Percentiles rank a stretch among this genome's conserved stretches.
These are phyloP conservation scores for Prinsepia uniflora DNA, from an alignment of 306 rosid genomes.

Conservation along the genomic window DNA sequence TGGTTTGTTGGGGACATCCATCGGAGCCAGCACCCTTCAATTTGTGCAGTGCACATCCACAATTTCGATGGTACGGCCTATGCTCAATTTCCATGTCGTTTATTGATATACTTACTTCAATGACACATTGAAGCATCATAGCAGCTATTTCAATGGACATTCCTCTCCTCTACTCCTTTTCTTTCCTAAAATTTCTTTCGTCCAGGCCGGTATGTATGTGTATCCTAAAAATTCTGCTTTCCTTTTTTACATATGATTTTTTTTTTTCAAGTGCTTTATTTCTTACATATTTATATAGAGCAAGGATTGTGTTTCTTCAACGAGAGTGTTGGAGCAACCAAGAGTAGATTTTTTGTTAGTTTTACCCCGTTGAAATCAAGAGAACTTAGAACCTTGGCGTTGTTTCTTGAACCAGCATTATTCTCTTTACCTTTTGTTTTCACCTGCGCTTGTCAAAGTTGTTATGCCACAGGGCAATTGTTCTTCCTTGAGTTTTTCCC, in stretches of 20 bases:
- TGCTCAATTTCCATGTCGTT: conserved; percentile 44
- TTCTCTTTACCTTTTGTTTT: conserved; percentile 9
- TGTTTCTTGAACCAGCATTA: not conserved
- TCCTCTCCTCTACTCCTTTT: not conserved
- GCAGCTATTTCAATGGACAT: conserved; percentile 42
- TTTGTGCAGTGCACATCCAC: conserved; percentile 66
- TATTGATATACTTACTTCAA: conserved; percentile 46
- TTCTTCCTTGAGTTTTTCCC: not conserved
- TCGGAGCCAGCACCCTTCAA: conserved; percentile 22
- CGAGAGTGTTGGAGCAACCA: conserved; percentile 12
- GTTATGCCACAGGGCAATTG: not conserved
- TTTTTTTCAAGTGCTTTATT: not conserved
- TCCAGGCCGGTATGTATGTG: not conserved
- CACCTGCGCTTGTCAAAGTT: conserved; percentile 10
- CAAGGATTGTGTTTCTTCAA: not conserved
- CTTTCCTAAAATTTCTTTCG: not conserved
- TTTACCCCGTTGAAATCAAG: not conserved
- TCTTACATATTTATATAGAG: not conserved
- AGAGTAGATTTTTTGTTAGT: conserved; percentile 9
- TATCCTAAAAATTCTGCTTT: not conserved
- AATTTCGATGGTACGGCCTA: conserved; percentile 78
- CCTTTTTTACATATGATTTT: not conserved
- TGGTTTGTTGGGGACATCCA: conserved; percentile 22
- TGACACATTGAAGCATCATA: conserved; percentile 39
- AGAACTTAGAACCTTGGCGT: not conserved